A percentile compares a stretch with the other conserved stretches of the same genome.
These are phyloP conservation scores for Clonostachys chloroleuca DNA, from an alignment of 2,329 filamentous ascomycete species.

Conservation along the genomic window DNA sequence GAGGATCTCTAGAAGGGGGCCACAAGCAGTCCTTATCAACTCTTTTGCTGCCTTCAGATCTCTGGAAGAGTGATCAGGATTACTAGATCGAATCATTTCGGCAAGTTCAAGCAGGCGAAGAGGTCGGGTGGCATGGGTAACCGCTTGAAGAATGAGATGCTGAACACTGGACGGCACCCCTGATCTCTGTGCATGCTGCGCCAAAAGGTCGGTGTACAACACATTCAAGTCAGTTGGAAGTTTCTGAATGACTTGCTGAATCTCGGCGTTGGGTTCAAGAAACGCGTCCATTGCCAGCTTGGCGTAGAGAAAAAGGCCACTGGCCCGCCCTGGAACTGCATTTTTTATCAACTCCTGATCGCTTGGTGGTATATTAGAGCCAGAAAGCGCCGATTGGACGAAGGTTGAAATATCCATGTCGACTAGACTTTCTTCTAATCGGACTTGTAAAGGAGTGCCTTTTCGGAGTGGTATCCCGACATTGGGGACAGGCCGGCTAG, in stretches of 20 bases:
- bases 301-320: not conserved
- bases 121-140: not conserved
- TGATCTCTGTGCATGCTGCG: not conserved
- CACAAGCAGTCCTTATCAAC: not conserved
- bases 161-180: not conserved
- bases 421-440: not conserved
- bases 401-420: not conserved
- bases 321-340: not conserved
- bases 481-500: not conserved
- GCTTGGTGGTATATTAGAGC: not conserved
- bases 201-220: not conserved
- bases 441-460: not conserved
- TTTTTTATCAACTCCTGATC: not conserved
- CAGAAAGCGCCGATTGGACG: not conserved
- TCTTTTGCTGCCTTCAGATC: not conserved
- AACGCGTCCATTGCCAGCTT: not conserved
- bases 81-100: not conserved
- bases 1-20: not conserved
- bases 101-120: not conserved
- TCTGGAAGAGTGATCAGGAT: not conserved
- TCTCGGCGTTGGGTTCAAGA: not conserved
- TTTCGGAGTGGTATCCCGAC: not conserved
- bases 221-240: not conserved
- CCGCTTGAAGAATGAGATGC: not conserved
- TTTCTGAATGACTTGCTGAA: not conserved